These are phyloP conservation scores for Inga oerstediana DNA, from an alignment of 306 rosid genomes.

Conservation along the genomic window DNA sequence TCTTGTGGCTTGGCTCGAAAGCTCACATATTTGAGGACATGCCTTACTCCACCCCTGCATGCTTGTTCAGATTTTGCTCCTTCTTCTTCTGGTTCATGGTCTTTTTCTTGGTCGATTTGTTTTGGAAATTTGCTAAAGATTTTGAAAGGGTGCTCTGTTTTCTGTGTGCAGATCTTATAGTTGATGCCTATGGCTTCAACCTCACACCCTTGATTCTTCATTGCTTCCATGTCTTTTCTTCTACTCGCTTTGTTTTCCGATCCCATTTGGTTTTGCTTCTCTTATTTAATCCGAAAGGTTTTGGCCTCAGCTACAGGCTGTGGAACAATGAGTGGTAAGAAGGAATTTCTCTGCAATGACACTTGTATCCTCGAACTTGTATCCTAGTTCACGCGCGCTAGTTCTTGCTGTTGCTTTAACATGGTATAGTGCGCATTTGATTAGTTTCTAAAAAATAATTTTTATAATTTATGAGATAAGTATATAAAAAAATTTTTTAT, in stretches of 20 bases:
- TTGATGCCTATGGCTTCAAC: slow-evolving; percentile 68
- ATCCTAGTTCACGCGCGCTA: slow-evolving; percentile 49
- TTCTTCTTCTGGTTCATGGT: slow-evolving; percentile 39
- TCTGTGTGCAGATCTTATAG: slow-evolving; percentile 54
- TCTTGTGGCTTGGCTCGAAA: slow-evolving; percentile 71
- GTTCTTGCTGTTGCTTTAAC: slow-evolving; percentile 14
- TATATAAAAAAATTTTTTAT: no score
- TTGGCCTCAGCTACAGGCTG: slow-evolving; percentile 34
- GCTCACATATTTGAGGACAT: slow-evolving; percentile 61
- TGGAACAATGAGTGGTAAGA: slow-evolving; percentile 32
- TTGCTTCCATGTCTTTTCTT: slow-evolving; percentile 34
- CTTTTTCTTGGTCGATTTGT: slow-evolving; percentile 22
- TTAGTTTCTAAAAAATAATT: no score
- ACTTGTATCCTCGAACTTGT: slow-evolving; percentile 36
- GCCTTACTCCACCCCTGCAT: slow-evolving; percentile 46
- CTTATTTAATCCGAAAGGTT: slow-evolving; percentile 34
- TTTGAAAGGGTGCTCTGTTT: slow-evolving; percentile 44
- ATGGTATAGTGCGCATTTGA: slow-evolving; percentile 2
- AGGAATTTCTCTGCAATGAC: slow-evolving; percentile 27
- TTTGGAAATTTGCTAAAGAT: slow-evolving; percentile 43
- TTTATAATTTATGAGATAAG: no score
- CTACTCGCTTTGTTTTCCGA: slow-evolving; percentile 31
- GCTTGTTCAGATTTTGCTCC: slow-evolving; percentile 36
- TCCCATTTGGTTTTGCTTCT: slow-evolving; percentile 23
- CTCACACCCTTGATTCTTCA: slow-evolving; percentile 84